Evolutionary conservation across 2,329 filamentous ascomycete species (phyloP), one percentile per base, ranked within the genome.

Genomic region (Pyrenophora teres): DNA sequence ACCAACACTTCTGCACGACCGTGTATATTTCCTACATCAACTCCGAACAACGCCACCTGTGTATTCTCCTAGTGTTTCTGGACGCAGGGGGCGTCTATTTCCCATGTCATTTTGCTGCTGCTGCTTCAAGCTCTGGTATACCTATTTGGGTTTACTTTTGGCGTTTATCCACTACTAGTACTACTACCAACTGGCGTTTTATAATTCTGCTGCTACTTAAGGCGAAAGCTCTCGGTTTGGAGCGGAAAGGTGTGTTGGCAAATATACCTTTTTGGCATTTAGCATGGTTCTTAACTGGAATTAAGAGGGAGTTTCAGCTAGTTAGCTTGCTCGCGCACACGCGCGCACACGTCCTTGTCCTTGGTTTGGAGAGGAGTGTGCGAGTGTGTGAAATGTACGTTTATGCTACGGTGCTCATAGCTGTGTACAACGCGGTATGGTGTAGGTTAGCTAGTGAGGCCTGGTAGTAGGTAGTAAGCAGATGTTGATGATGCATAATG

Each of bases 11-110:
- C 52, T 54, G 56, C 52, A 57, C 54, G 39, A 40, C 54, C 46
- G 57, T 62, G 59, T 60, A 62, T 56, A 62, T 60, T 62, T 50
- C 49, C 53, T 54, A 52, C 35, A 46, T 35, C 21, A 52, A 31
- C 44, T 50, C 48, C 50, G 43, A 52, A 54, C 39, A 36, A 44
- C 8, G 35, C 33, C 41, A 45, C 21, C 46, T 43, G 49, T 60
- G 52, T 59, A 53, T 50, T 50, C 41, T 41, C 47, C 39, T 53
- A 41, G 41, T 37, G 39, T 40, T 16, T 25, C 32, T 36, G 44
- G 18, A 33, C 36, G 19, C 36, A 50, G 38, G 27, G 19, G 27
- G 36, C 31, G 37, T 47, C 43, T 45, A 13, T 45, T 43, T 30
- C 46, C 48, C n/a, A 54, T 57, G 51, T 49, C 41, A 37, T 46